Conservation (phyloP, 2,329 filamentous ascomycete genomes). For the Lasiodiplodia sp. region DNA sequence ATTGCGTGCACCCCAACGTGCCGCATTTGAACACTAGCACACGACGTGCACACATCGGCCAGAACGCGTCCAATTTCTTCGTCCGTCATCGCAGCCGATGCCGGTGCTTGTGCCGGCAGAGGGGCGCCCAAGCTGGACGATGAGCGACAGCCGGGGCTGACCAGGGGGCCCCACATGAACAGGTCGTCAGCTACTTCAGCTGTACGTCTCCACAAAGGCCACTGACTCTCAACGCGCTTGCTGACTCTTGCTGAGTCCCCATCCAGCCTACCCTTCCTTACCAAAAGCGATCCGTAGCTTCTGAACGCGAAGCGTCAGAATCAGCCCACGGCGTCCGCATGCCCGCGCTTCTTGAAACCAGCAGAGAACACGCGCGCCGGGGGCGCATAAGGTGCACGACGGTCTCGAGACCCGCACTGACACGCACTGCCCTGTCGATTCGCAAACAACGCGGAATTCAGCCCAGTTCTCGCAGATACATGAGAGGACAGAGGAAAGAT, state of each 20-base stretch:
- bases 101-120: neutral
- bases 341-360: slow-evolving; percentile 16
- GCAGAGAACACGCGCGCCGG: slow-evolving; percentile 1
- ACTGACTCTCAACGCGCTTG: slow-evolving; percentile 4
- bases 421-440: neutral
- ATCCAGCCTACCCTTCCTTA: neutral
- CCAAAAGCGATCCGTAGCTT: neutral
- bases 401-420: neutral
- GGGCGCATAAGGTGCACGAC: neutral
- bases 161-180: slow-evolving; percentile 10
- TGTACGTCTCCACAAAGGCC: neutral
- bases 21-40: neutral
- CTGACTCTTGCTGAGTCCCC: neutral
- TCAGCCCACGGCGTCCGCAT: neutral
- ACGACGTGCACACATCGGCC: neutral
- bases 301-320: neutral
- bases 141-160: neutral
- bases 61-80: neutral
- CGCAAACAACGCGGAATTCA: neutral
- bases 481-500: neutral
- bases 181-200: neutral
- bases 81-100: neutral
- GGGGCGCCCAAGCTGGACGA: neutral
- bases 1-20: slow-evolving; percentile 10
- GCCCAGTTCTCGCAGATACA: neutral